Base-by-base conservation (phyloP, 1,284 basidiomycete genomes). In the Leccinum pseudoinsigne region DNA sequence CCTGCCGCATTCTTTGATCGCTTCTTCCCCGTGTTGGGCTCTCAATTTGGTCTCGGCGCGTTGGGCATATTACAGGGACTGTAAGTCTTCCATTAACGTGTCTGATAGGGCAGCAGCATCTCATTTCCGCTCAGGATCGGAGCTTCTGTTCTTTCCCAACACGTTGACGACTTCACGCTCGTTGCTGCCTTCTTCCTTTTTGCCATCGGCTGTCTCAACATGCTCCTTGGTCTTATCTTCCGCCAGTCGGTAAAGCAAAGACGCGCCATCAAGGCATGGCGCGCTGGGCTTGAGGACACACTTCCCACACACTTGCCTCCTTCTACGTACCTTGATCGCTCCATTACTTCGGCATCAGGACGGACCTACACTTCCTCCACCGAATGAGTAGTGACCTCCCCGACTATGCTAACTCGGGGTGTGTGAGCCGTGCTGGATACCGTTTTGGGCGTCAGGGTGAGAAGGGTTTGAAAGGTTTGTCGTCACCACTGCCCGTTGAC, bases 131-230 rank as follows among this genome's bases (percentile, higher is more conserved):
- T 34, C 64, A 86, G 85, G 61, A 91, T 95, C 71, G 90, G 90
- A 16, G 90, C 92, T 38, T 86, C 88, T 26, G 86, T 95, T 62
- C 87, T 95, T 61, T 92, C 91, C 12, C 92, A 94, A 74, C 90
- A 89, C 76, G 89, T 92, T 65, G 86, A 90, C 69, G 87, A 87
- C 68, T 95, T 96, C 79, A 88, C 93, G 23, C 90, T 95, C 71
- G 92, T 94, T 68, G 83, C 92, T 1, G 91, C 88, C 57, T 95
- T 94, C 84, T 86, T 95, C 79, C 84, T 95, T 66, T 95, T 95
- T 79, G 83, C 91, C 65, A 71, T 95, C 63, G 93, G 91, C 14
- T 92, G 91, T 74, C 75, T 95, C 61, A 93, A 96, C 82, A 87
- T 94, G 67, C 76, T 94, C 63, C 82, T 90, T 62, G 89, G 90